Base-by-base conservation (phyloP, 140 eudicot species). In the Erigeron philadelphicus region DNA sequence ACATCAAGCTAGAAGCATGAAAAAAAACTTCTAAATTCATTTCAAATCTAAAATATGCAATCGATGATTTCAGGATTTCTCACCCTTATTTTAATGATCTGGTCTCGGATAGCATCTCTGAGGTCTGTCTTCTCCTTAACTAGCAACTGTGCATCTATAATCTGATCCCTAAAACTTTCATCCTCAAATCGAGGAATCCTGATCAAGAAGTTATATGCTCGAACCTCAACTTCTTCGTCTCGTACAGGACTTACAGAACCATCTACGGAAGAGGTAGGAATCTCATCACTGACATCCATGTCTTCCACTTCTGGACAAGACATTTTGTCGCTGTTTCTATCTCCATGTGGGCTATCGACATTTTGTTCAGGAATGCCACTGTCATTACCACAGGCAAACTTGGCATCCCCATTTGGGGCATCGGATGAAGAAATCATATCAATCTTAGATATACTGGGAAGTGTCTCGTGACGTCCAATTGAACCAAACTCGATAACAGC, bases 171-270 rank as follows among this genome's bases (percentile, higher is more conserved):
- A 41, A 82, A 62, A 60, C 62, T 81, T 55, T 82, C 93, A 76
- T 86, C 96, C 53, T 93, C 93, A 74, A 67, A 83, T 82, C 90
- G 89, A 38, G 98, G 96, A 62, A 84, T 49, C 82, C 75, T 83
- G 4, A 87, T 78, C 73, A 93, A 54, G 67, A 79, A 93, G 73
- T 84, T 78, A 81, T 89, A 93, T 11, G 80, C 55, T 25, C 66
- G 70, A 68, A 68, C 45, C 76, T 76, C 82, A 17, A 49, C 52
- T 49, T 17, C 85, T 31, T 60, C 54, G 54, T 73, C 71, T 31
- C 77, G 80, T 74, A 47, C 86, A 47, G 68, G 72, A 84, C 44
- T 57, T 52, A 35, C 55, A 43, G 88, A 78, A 74, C 78, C 76
- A 67, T 76, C 83, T 9, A 62, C 47, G 60, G 80, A 78, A 42